These are phyloP conservation scores for Calonectria hongkongensis DNA, from an alignment of 2,329 filamentous ascomycete genomes.

Conservation along the genomic window DNA sequence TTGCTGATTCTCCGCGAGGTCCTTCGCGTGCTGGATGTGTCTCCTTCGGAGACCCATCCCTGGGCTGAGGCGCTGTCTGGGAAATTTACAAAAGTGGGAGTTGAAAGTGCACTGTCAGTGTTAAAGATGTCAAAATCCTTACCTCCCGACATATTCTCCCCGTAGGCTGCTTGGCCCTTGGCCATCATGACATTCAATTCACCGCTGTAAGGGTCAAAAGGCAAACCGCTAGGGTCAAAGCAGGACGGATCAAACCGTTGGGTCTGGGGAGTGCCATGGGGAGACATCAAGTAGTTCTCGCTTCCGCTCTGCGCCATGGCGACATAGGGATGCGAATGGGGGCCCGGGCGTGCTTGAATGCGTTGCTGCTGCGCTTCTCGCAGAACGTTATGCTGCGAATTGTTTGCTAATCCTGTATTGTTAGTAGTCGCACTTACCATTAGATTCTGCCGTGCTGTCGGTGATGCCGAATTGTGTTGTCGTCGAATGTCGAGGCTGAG, in stretches of 20 bases:
- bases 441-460: conserved; percentile 57
- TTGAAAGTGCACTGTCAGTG: conserved; percentile 67
- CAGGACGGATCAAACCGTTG: conserved; percentile 71
- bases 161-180: conserved; percentile 67
- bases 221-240: conserved; percentile 65
- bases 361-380: conserved; percentile 93
- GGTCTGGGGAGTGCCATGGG: conserved; percentile 72
- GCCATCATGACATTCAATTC: conserved; percentile 67
- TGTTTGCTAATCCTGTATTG: conserved; percentile 72
- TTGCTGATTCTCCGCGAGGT: conserved; percentile 73
- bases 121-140: conserved; percentile 72
- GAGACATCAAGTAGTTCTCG: conserved; percentile 76
- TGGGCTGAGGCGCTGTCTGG: conserved; percentile 67
- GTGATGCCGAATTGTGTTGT: conserved; percentile 65
- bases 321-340: conserved; percentile 56
- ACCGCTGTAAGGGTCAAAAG: conserved; percentile 68
- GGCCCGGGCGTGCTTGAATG: conserved; percentile 85
- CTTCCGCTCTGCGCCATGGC: conserved; percentile 60
- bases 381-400: conserved; percentile 83
- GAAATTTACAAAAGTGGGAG: conserved; percentile 70
- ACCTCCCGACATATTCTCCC: conserved; percentile 63
- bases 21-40: conserved; percentile 65
- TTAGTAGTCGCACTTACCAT: conserved; percentile 74
- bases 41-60: conserved; percentile 72
- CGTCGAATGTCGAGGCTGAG: conserved; percentile 87